Evolutionary conservation across 1,284 basidiomycete species (phyloP), one percentile per base, ranked within the genome.

Genomic region (Heliocybe sulcata): DNA sequence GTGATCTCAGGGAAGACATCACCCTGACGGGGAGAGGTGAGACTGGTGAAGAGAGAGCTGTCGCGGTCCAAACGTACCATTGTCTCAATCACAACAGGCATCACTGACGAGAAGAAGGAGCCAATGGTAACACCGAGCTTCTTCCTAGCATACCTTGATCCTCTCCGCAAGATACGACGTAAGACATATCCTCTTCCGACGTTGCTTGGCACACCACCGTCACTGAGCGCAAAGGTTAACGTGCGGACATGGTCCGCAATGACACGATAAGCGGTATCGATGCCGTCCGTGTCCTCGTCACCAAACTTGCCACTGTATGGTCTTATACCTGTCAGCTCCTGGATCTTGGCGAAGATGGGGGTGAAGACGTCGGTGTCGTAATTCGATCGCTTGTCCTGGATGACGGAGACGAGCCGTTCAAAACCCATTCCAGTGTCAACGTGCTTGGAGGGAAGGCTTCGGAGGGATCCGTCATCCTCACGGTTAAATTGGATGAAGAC

Each of bases 361-460:
- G 77, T 70, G 72, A 99, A 99, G 55, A 95, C 82, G 67, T 99
- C 96, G 49, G 96, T 99, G 71, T 99, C 96, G 73, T 99, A 99
- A 74, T 99, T 99, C 54, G 95, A 98, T 29, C 82, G 78, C 64
- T 86, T 91, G 73, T 94, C 83, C 71, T 99, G 96, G 16, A 98
- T 77, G 50, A 92, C 86, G 10, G 95, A 98, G 35, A 99, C 96
- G 29, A 99, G 80, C 57, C 96, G 92, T 72, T 99, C 96, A 70
- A 97, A 99, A 55, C 96, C 96, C 94, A 99, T 94, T 56, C 96
- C 96, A 12, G 96, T 99, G 70, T 99, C 96, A 60, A 99, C 90
- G 66, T 99, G 96, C 72, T 95, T 94, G 50, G 90, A 85, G 23
- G 97, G 96, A 19, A 99, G 81, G 1, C 83, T 61, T 56, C 83